Conservation (phyloP, 768 basidiomycete species). For the Psilocybe tampanensis region DNA sequence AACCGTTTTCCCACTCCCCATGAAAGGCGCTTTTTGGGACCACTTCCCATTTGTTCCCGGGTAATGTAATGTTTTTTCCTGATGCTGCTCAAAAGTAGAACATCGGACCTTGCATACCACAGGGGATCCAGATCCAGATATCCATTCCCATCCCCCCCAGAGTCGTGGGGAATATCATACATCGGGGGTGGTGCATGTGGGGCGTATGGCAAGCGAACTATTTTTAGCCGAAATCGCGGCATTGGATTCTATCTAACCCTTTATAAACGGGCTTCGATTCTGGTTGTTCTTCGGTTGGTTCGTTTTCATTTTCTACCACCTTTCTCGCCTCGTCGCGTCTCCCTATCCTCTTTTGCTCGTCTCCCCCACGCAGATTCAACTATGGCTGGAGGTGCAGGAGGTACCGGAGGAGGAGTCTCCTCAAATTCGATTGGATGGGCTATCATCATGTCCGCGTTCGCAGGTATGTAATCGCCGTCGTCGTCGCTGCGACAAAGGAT, state of each 20-base stretch:
- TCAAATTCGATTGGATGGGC: constrained; percentile 34
- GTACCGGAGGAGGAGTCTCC: constrained; percentile 30
- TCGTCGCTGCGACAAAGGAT: neutral
- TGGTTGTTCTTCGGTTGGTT: constrained; percentile 11
- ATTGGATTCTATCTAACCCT: constrained; percentile 1
- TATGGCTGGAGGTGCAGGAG: constrained; percentile 37
- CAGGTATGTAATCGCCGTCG: constrained; percentile 20
- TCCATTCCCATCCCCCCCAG: neutral
- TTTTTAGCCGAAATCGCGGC: constrained; percentile 6
- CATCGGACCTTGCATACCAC: neutral
- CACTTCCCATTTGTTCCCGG: no score
- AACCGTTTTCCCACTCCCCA: no score
- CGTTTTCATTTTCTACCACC: constrained; percentile 4
- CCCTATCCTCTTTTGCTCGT: neutral
- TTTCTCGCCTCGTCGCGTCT: constrained; percentile 10
- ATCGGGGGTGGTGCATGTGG: constrained; percentile 8
- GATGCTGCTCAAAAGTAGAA: neutral
- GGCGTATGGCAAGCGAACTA: constrained; percentile 1
- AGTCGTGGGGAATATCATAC: neutral
- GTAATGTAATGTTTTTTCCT: neutral
- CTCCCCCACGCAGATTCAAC: neutral
- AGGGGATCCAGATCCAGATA: neutral
- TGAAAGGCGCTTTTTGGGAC: no score
- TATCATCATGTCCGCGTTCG: constrained; percentile 39
- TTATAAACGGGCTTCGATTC: constrained; percentile 11